Conservation (phyloP, 768 basidiomycete genomes). For the Multifurca ochricompacta region DNA sequence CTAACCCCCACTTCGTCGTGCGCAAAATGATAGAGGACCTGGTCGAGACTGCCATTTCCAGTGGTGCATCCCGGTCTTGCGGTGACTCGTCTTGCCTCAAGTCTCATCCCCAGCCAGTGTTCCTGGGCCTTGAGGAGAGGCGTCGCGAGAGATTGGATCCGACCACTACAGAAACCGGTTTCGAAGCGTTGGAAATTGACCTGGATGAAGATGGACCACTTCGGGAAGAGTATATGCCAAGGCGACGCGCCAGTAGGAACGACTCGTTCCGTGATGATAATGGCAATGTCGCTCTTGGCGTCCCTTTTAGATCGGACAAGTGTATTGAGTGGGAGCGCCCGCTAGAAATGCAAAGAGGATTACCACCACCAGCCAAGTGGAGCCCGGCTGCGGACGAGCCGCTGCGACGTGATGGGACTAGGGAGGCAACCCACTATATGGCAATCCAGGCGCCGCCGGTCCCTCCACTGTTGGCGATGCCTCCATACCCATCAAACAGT, state of each 20-base stretch:
- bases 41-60: constrained; percentile 39
- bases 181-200: constrained; percentile 61
- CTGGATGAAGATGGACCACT: constrained; percentile 79
- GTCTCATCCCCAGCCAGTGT: constrained; percentile 51
- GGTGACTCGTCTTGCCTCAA: constrained; percentile 22
- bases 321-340: constrained; percentile 19
- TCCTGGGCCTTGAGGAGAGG: constrained; percentile 63
- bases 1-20: constrained; percentile 62
- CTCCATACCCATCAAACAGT: constrained; percentile 20
- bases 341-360: constrained; percentile 26
- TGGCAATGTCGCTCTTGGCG: constrained; percentile 6
- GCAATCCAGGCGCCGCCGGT: constrained; percentile 50
- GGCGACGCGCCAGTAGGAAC: constrained; percentile 45
- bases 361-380: constrained; percentile 77
- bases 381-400: constrained; percentile 77
- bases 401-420: constrained; percentile 46
- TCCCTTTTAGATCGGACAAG: constrained; percentile 5
- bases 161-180: constrained; percentile 27
- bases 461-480: constrained; percentile 28
- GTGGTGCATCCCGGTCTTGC: constrained; percentile 8
- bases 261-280: constrained; percentile 24
- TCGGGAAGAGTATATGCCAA: constrained; percentile 72
- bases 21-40: constrained; percentile 66
- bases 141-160: constrained; percentile 44
- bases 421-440: constrained; percentile 50